Conservation (phyloP, 768 basidiomycete species). For the Cyclocybe aegerita region DNA sequence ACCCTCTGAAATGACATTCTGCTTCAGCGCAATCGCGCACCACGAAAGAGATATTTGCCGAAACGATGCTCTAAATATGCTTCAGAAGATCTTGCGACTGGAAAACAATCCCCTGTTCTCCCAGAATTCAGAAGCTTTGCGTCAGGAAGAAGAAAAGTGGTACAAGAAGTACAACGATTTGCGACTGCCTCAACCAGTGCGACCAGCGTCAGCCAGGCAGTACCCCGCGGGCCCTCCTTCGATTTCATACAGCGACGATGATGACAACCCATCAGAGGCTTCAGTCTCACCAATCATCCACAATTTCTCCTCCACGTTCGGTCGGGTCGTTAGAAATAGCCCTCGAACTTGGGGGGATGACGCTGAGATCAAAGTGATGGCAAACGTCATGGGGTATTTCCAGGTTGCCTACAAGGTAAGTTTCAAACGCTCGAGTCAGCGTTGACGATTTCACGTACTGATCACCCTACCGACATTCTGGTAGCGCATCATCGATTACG, state of each 20-base stretch:
- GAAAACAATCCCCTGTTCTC: conserved; percentile 41
- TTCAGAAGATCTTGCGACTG: conserved; percentile 33
- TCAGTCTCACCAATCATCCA: neutral
- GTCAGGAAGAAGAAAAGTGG: conserved; percentile 21
- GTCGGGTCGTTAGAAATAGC: too few relatives aligned
- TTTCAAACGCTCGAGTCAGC: neutral
- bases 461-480: neutral
- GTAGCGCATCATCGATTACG: conserved; percentile 55
- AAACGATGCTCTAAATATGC: conserved; percentile 13
- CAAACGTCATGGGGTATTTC: conserved; percentile 56
- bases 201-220: too few relatives aligned
- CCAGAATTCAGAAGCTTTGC: conserved; percentile 21
- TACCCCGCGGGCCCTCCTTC: too few relatives aligned
- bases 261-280: too few relatives aligned
- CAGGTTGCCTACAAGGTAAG: conserved; percentile 53
- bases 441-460: neutral
- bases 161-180: conserved; percentile 1
- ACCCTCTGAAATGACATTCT: neutral
- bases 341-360: conserved; percentile 6
- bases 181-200: neutral
- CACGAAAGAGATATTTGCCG: conserved; percentile 14
- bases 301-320: conserved; percentile 34
- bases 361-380: conserved; percentile 51
- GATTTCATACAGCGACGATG: conserved; percentile 1
- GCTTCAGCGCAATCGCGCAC: neutral